Base-by-base conservation (phyloP, 805 yeast species). In the Teunomyces pallodes region DNA sequence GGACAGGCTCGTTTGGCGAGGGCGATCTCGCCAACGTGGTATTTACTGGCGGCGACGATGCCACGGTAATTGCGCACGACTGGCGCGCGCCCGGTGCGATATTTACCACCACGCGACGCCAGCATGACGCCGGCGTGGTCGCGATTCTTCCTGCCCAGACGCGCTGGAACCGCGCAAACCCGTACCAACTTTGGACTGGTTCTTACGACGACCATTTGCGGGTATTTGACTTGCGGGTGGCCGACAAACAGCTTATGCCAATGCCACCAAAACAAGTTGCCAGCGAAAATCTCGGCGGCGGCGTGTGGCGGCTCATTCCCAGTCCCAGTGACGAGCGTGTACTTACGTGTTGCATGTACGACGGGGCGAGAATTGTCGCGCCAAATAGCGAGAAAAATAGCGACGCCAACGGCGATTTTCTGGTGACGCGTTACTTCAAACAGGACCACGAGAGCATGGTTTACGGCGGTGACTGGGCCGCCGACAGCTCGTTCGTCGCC, bases 31-130 rank as follows among this genome's bases (percentile, higher is more conserved):
- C 71, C 12, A 67, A 82, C 48, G 81, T 88, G 0, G 72, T 90
- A 0, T 86, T 84, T 55, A 81, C 90, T 3, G 99, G 98, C 4
- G 98, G 98, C 12, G 99, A 92, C 62, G 98, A 94, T 67, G 77
- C 86, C 5, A 68, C 74, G 12, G 67, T 92, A 10, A 81, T 84
- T 28, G 91, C 91, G 0, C 90, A 85, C 60, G 97, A 91, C 64
- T 45, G 77, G 8, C 55, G 78, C 27, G 59, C 70, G 1, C 69
- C 86, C 8, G 58, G 51, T 51, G 46, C 49, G 17, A 58, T 72
- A 2, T 73, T 76, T 76, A 66, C 53, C 58, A 71, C 57, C 56
- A 65, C 70, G 4, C 61, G 63, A 31, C 77, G 88, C 47, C 75
- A 87, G 17, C 98, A 92, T 62, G 86, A 82, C 36, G 97, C 98